Base-by-base conservation (phyloP, 2,329 filamentous ascomycete species). In the Claviceps pazoutovae region DNA sequence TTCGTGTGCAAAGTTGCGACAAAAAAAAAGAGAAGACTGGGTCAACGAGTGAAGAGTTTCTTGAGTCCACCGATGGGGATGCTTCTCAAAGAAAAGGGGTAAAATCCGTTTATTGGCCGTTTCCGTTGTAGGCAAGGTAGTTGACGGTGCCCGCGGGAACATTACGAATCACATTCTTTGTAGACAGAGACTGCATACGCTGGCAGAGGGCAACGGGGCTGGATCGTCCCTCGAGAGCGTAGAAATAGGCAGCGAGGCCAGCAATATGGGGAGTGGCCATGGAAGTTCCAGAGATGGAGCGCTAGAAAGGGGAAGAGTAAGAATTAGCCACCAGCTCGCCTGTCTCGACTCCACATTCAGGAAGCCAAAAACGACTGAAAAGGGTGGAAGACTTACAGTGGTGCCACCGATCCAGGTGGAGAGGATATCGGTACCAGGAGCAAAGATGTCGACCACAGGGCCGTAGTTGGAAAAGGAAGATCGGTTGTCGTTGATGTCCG, bases 381-480 rank as follows among this genome's bases (percentile, higher is more conserved):
- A n/a, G 36, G 2, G 30, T 14, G 21, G n/a, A 34, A n/a, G 23
- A 51, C 55, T 53, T 52, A 56, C 55, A 21, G 64, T 67, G 49
- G 55, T 68, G 56, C 65, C 61, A 26, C 70, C 68, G 50, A 67
- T 70, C 72, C 71, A 78, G 11, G 78, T 66, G 54, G 71, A 75
- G 5, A 72, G 59, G 49, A 79, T 67, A 51, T 61, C 59, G 11
- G 65, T 64, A 17, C 76, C 76, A 2, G 75, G 74, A 2, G 74
- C 76, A 41, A 74, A 73, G 56, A 79, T 64, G 54, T 79, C 74
- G 47, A 79, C 68, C 34, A 69, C 42, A 26, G 60, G 52, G 51
- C 76, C 76, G 49, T 67, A 76, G 70, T 79, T 79, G 61, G 74
- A 78, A 67, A 71, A 78, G 46, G 60, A 63, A 30, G 76, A 67